Evolutionary conservation across 1,284 basidiomycete genomes (phyloP), one percentile per base, ranked within the genome.

Genomic region (Ceratobasidium theobromae): DNA sequence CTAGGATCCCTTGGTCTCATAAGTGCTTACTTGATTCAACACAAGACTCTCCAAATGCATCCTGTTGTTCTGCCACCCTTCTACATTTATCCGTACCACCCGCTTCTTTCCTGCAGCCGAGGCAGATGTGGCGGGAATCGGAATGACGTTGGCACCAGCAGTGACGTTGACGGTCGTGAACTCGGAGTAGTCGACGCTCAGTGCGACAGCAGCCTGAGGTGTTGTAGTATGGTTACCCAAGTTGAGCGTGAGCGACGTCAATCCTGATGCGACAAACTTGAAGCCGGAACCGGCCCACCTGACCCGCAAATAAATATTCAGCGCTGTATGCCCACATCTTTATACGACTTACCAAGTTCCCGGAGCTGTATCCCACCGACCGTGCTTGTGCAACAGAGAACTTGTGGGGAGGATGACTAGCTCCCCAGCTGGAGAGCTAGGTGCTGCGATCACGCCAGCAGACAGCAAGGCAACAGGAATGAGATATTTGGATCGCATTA

Each of bases 21-120:
- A 16, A 25, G n/a, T 16, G 72, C 77, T 12, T 68, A 84, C 82
- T 58, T 72, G 46, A 69, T 85, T 84, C 6, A 84, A 64, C 2
- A 70, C 71, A 46, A 85, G 76, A 35, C 74, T 77, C 70, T 83
- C 78, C 1, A 85, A 73, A 70, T 85, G 79, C 55, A 85, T 78
- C 5, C 82, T 77, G 72, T 85, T 85, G 69, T 84, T 79, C 73
- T 84, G 81, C 82, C 83, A 85, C 16, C 82, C 82, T 69, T 83
- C 77, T 3, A 79, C 80, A 67, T 84, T 82, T 53, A 85, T 74
- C 16, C 82, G 73, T 0, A 85, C 76, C 4, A 82, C 76, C 4
- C 74, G n/a, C 16, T 45, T 70, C 4, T 67, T 69, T 2, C 21
- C 28, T 4, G 49, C 55, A 12, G 21, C 16, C 11, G 23, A 49